Evolutionary conservation across 2,329 filamentous ascomycete genomes (phyloP).

Genomic region (Zymoseptoria tritici): DNA sequence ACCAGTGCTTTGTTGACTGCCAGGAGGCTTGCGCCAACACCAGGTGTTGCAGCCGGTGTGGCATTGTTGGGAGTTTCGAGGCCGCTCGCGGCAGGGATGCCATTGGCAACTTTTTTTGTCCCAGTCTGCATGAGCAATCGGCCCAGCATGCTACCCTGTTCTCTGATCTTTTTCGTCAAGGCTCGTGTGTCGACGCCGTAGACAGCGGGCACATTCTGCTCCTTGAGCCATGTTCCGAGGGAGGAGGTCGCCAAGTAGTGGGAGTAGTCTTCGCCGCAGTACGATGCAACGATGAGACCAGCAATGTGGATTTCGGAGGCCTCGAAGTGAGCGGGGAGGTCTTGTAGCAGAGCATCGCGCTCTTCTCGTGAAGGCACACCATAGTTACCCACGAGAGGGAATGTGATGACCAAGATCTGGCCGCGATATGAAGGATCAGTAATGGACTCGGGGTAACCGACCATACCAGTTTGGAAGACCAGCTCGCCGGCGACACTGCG

Average conservation of each 20-base stretch:
- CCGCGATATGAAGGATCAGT: slow-evolving; percentile 82
- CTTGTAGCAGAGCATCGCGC: slow-evolving; percentile 74
- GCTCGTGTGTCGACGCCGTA: slow-evolving; percentile 91
- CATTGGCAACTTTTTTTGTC: slow-evolving; percentile 32
- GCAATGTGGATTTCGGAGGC: slow-evolving; percentile 88
- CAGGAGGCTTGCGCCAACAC: slow-evolving; percentile 28
- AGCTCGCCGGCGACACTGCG: slow-evolving; percentile 94
- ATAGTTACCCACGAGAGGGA: slow-evolving; percentile 94
- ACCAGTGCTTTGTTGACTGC: slow-evolving; percentile 20
- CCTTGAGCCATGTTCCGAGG: slow-evolving; percentile 89
- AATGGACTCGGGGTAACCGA: slow-evolving; percentile 91
- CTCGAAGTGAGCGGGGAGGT: slow-evolving; percentile 89
- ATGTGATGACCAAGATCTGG: slow-evolving; percentile 94
- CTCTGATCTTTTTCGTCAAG: slow-evolving; percentile 86
- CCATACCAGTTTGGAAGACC: slow-evolving; percentile 99
- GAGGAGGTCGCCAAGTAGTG: slow-evolving; percentile 89
- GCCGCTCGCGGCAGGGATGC: slow-evolving; percentile 17
- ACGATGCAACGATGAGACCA: slow-evolving; percentile 82
- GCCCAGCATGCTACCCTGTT: slow-evolving; percentile 94
- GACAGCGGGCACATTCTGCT: slow-evolving; percentile 88
- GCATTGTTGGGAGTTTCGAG: slow-evolving; percentile 22
- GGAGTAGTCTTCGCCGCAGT: slow-evolving; percentile 90
- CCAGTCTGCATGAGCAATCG: slow-evolving; percentile 70
- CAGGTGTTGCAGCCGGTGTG: slow-evolving; percentile 33
- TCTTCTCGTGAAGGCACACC: slow-evolving; percentile 84